These are phyloP conservation scores for Phytopythium boreale DNA, from an alignment of 352 stramenopile species.

Conservation along the genomic window DNA sequence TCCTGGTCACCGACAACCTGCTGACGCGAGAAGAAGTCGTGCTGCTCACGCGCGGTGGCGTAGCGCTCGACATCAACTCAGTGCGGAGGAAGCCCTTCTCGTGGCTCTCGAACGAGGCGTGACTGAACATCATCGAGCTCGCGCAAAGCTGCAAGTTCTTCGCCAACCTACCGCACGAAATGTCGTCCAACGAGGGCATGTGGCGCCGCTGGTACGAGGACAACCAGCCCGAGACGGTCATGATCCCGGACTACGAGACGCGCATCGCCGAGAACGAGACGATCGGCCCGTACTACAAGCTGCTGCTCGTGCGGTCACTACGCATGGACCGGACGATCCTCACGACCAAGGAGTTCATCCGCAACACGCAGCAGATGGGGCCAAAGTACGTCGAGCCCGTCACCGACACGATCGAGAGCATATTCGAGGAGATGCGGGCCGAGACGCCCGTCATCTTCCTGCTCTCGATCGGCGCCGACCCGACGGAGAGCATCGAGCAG, in stretches of 20 bases:
- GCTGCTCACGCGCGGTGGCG: conserved; percentile 94
- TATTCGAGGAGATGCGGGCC: conserved; percentile 95
- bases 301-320: conserved; percentile 95
- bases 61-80: conserved; percentile 96
- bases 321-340: conserved; percentile 98
- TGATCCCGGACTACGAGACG: conserved; percentile 96
- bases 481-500: conserved; percentile 97
- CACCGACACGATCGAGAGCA: conserved; percentile 98
- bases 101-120: conserved; percentile 97
- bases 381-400: conserved; percentile 96
- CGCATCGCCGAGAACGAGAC: conserved; percentile 91
- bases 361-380: conserved; percentile 96
- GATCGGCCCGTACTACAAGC: conserved; percentile 95
- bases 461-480: conserved; percentile 95
- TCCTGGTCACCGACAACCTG: conserved; percentile 93
- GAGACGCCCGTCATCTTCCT: conserved; percentile 98
- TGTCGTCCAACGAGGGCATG: conserved; percentile 95
- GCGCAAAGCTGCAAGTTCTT: conserved; percentile 97
- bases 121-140: conserved; percentile 97
- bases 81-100: conserved; percentile 95
- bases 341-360: conserved; percentile 97
- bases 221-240: conserved; percentile 95
- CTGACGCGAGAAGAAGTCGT: conserved; percentile 95
- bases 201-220: conserved; percentile 98
- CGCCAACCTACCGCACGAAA: conserved; percentile 94